Percentiles rank a stretch among this genome's conserved stretches.
Conservation (phyloP, 768 basidiomycete species). For the Sporobolomyces pararoseus region DNA sequence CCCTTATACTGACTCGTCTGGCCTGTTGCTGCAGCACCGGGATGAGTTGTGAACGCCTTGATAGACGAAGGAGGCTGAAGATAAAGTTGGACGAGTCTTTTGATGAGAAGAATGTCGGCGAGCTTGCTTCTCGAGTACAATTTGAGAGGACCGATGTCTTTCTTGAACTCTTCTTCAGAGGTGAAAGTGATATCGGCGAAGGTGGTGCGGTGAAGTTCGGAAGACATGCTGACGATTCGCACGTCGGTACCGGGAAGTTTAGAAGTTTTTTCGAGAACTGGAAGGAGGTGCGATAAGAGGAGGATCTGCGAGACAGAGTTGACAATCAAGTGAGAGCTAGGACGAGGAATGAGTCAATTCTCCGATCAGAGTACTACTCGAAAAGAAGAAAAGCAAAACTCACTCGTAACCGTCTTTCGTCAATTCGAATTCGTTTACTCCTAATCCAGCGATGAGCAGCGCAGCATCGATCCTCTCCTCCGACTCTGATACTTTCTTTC, state of each 20-base stretch:
- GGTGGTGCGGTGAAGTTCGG: slow-evolving; percentile 31
- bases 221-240: slow-evolving; percentile 27
- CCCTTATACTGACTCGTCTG: slow-evolving; percentile 34
- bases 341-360: no score
- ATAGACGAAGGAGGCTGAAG: slow-evolving; percentile 18
- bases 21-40: slow-evolving; percentile 16
- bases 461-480: slow-evolving; percentile 26
- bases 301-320: slow-evolving; percentile 34
- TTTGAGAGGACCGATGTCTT: slow-evolving; percentile 8
- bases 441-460: slow-evolving; percentile 27
- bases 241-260: slow-evolving; percentile 24
- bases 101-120: slow-evolving; percentile 18
- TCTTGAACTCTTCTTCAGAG: slow-evolving; percentile 23
- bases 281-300: slow-evolving; percentile 35
- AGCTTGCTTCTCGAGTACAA: slow-evolving; percentile 28
- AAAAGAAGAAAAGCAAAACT: neutral
- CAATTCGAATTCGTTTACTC: slow-evolving; percentile 28
- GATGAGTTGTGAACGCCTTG: slow-evolving; percentile 23
- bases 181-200: slow-evolving; percentile 29
- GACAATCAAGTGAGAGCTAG: slow-evolving; percentile 25
- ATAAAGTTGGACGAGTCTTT: slow-evolving; percentile 25
- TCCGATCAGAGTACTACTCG: no score
- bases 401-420: slow-evolving; percentile 41
- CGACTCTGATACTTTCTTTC: slow-evolving; percentile 23
- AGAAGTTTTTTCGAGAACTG: slow-evolving; percentile 33